Base-by-base conservation (phyloP, 441 rosid species). In the Erysimum cheiri region DNA sequence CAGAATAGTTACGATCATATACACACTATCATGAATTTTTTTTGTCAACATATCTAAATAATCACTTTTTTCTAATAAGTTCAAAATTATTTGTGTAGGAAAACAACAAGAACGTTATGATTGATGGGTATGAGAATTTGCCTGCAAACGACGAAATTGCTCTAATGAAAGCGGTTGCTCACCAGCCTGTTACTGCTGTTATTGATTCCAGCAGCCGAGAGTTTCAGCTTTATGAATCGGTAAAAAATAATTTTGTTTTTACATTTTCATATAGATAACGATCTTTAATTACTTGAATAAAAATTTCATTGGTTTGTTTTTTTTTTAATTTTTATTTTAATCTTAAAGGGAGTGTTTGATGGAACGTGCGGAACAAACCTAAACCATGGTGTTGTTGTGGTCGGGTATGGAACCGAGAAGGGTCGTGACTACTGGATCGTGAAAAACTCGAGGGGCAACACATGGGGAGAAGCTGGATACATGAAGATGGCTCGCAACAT, bases 131-230 rank as follows among this genome's bases (percentile, higher is more conserved):
- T 50, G 75, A 78, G 60, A 80, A 65, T 47, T 79, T 84, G 37
- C 82, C 77, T 0, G 69, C 60, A 3, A 77, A 79, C 14, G 50
- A 65, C 26, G 82, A 81, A 52, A 9, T 31, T 8, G 83, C 85
- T 39, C 56, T 84, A 43, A 60, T 32, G 66, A 81, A 79, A 70
- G 85, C 83, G 0, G 82, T 81, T 56, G 80, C 79, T 50, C 62
- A 78, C 64, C 85, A 84, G 63, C 87, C 78, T 6, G 65, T 84
- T 8, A 71, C 82, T 1, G 84, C 78, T 4, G 59, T 82, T 36
- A 71, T 84, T 14, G 83, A 81, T 65, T 80, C 83, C 0, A 77
- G 79, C 22, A 75, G 82, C 10, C 50, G 80, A 32, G 70, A 15
- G 46, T 75, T 79, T 75, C 82, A 80, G 69, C 74, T 84, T 53